These are phyloP conservation scores for Phaffomyces antillensis DNA, from an alignment of 805 yeast species.

Conservation along the genomic window DNA sequence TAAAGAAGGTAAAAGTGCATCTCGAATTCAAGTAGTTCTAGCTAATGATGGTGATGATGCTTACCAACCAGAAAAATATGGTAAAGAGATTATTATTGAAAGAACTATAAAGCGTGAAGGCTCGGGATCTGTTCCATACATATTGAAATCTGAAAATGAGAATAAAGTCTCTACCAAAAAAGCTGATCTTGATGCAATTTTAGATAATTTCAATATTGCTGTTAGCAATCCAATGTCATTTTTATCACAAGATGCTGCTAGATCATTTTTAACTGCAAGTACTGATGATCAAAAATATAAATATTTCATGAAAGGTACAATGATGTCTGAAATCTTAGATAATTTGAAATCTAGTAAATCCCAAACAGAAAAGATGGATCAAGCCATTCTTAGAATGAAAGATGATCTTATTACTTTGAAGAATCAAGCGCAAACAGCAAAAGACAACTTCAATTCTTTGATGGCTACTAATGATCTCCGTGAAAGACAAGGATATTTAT, in stretches of 20 bases:
- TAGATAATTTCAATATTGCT: slow-evolving; percentile 66
- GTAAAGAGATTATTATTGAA: slow-evolving; percentile 62
- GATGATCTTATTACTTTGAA: slow-evolving; percentile 33
- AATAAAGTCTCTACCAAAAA: slow-evolving; percentile 53
- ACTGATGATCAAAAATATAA: slow-evolving; percentile 65
- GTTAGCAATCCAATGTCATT: slow-evolving; percentile 90
- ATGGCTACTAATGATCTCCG: slow-evolving; percentile 34
- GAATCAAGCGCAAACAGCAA: slow-evolving; percentile 35
- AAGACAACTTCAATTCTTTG: slow-evolving; percentile 31
- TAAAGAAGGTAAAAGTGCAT: slow-evolving; percentile 65
- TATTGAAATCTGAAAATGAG: slow-evolving; percentile 45
- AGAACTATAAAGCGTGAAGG: slow-evolving; percentile 47
- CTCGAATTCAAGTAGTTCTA: slow-evolving; percentile 59
- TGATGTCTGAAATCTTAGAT: slow-evolving; percentile 56
- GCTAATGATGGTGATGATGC: slow-evolving; percentile 62
- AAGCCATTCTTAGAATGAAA: slow-evolving; percentile 32
- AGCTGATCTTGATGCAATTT: slow-evolving; percentile 56
- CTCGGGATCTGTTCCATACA: slow-evolving; percentile 44
- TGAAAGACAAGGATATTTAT: slow-evolving; percentile 30
- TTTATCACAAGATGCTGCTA: slow-evolving; percentile 88
- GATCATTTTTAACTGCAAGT: slow-evolving; percentile 77
- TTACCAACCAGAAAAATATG: slow-evolving; percentile 57
- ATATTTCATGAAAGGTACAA: slow-evolving; percentile 75
- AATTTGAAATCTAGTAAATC: slow-evolving; percentile 39
- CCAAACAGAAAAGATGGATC: slow-evolving; percentile 30